Percentiles rank a stretch among this genome's conserved stretches.
These are phyloP conservation scores for Metarhizium album DNA, from an alignment of 2,329 filamentous ascomycete species.

Conservation along the genomic window DNA sequence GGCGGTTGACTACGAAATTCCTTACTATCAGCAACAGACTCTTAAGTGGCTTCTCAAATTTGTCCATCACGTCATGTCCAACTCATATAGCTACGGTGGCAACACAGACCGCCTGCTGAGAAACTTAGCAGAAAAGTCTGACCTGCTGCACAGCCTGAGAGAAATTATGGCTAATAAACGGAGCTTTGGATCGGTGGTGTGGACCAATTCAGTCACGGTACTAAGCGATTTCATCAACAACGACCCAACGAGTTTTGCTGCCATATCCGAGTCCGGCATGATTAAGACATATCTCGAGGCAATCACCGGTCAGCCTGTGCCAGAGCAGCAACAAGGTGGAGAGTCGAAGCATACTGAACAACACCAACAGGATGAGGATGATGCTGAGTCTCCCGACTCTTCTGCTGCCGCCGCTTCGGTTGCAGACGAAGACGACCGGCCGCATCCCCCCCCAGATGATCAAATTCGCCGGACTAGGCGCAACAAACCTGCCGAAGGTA, in stretches of 20 bases:
- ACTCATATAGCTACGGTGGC: slow-evolving; percentile 54
- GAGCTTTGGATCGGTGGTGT: slow-evolving; percentile 83
- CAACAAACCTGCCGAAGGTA: slow-evolving; percentile 51
- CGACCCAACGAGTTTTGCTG: slow-evolving; percentile 92
- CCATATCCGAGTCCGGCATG: slow-evolving; percentile 87
- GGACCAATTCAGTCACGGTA: slow-evolving; percentile 88
- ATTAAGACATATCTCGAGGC: slow-evolving; percentile 79
- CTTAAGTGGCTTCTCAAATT: slow-evolving; percentile 93
- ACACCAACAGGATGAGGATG: slow-evolving; percentile 22
- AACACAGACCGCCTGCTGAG: slow-evolving; percentile 84
- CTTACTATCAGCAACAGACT: slow-evolving; percentile 86
- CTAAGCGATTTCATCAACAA: slow-evolving; percentile 97
- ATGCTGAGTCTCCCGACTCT: slow-evolving; percentile 26
- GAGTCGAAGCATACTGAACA: slow-evolving; percentile 19
- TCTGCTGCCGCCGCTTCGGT: slow-evolving; percentile 29
- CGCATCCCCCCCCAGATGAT: slow-evolving; percentile 43
- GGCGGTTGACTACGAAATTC: slow-evolving; percentile 84
- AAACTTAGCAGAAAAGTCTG: slow-evolving; percentile 88
- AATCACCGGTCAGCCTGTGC: slow-evolving; percentile 48
- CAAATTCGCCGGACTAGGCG: slow-evolving; percentile 34
- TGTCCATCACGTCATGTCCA: slow-evolving; percentile 89
- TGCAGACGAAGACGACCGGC: slow-evolving; percentile 26
- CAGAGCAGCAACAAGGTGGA: slow-evolving; percentile 17
- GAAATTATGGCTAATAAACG: slow-evolving; percentile 70
- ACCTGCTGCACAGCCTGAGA: slow-evolving; percentile 67